Percentiles rank a stretch among this genome's conserved stretches.
Conservation (phyloP, 306 rosid genomes). For the Vicia faba region DNA sequence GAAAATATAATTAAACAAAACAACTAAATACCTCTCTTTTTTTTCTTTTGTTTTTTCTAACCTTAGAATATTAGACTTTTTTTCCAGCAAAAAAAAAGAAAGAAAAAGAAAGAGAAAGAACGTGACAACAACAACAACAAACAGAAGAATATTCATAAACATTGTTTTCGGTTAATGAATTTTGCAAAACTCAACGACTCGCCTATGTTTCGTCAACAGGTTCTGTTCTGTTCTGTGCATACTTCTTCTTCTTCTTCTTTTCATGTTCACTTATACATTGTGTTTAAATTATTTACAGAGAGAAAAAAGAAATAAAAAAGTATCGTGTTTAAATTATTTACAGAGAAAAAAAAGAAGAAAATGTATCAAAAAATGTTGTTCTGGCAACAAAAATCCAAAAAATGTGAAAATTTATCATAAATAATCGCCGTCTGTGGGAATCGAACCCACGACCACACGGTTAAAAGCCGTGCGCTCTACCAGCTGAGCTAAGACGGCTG, state of each 20-base stretch:
- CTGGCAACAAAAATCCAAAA: neutral
- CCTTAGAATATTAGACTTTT: conserved; percentile 6
- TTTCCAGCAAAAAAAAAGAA: conserved; percentile 29
- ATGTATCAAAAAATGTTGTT: neutral
- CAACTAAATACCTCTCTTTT: neutral
- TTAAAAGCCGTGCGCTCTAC: conserved; percentile 17
- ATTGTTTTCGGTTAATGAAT: conserved; percentile 37
- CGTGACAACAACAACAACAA: neutral
- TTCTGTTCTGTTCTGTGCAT: conserved; percentile 27
- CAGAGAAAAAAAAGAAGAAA: too few species aligned
- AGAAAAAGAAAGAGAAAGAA: conserved; percentile 2
- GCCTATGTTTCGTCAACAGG: conserved; percentile 67
- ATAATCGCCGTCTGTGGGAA: conserved; percentile 18
- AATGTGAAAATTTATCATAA: too few species aligned
- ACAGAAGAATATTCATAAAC: neutral
- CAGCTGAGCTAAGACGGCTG: conserved; percentile 4
- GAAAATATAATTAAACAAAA: conserved; percentile 11
- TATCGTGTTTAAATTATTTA: too few species aligned
- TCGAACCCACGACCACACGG: conserved; percentile 19
- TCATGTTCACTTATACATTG: neutral
- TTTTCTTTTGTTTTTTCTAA: conserved; percentile 2
- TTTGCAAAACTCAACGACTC: conserved; percentile 51
- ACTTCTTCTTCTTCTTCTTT: neutral
- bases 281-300: neutral
- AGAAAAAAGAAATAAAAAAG: neutral